These are phyloP conservation scores for Boletus sp. DNA, from an alignment of 768 basidiomycete genomes.

Conservation along the genomic window DNA sequence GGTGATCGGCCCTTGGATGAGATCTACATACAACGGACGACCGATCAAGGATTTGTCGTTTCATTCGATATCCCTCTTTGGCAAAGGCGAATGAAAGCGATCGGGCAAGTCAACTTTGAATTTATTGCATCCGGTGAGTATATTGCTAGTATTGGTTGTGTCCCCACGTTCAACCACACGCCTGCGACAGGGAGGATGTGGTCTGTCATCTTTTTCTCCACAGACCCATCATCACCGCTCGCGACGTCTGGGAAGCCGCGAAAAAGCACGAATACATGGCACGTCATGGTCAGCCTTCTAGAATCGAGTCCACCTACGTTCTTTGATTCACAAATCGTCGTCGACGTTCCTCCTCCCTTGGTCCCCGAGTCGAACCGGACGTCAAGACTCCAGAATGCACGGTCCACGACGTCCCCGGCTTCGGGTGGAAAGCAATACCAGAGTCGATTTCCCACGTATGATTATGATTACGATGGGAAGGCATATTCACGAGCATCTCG, in stretches of 20 bases:
- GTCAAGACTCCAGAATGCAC: background rate
- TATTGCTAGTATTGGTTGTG: background rate
- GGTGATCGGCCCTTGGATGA: slow-evolving; percentile 47
- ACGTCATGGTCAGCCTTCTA: slow-evolving; percentile 41
- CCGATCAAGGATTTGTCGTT: slow-evolving; percentile 49
- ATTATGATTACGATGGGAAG: background rate
- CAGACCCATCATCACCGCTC: background rate
- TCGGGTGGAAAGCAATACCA: background rate
- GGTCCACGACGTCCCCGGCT: background rate
- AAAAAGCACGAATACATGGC: slow-evolving; percentile 28
- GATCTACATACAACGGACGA: slow-evolving; percentile 48
- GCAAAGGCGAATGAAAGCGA: slow-evolving; percentile 67
- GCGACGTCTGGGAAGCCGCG: slow-evolving; percentile 4
- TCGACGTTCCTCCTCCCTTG: background rate
- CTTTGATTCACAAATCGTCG: slow-evolving; percentile 14
- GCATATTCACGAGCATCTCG: background rate
- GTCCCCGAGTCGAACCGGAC: background rate
- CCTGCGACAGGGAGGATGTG: slow-evolving; percentile 23
- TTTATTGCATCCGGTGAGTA: slow-evolving; percentile 51
- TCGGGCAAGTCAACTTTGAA: slow-evolving; percentile 55
- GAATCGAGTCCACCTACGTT: slow-evolving; percentile 21
- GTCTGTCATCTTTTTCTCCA: slow-evolving; percentile 24
- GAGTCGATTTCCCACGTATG: background rate
- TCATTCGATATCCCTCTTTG: slow-evolving; percentile 56
- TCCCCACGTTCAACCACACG: background rate